These are phyloP conservation scores for Aspergillus steynii DNA, from an alignment of 495 filamentous ascomycete genomes.

Conservation along the genomic window DNA sequence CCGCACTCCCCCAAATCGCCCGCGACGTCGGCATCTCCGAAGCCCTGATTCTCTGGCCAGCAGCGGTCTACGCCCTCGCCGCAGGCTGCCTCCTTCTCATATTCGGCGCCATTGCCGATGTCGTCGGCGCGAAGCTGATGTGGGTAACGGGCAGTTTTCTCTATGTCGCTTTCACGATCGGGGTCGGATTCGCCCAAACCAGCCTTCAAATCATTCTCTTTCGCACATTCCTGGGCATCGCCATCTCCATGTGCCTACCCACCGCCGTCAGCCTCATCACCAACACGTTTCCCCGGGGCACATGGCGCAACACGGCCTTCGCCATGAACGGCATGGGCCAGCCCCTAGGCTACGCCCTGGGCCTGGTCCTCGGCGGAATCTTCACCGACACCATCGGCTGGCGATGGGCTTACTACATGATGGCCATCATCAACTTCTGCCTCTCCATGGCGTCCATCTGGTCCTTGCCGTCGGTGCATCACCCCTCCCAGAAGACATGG, in stretches of 20 bases:
- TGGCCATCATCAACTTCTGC: conserved; percentile 1
- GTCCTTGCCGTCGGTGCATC: not conserved
- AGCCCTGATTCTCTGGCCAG: too few species aligned
- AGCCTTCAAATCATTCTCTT: conserved; percentile 53
- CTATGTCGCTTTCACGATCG: conserved; percentile 44
- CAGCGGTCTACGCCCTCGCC: conserved; percentile 24
- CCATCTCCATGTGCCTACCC: conserved; percentile 51
- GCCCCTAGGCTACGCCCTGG: conserved; percentile 54
- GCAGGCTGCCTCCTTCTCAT: conserved; percentile 50
- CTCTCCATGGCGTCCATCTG: conserved; percentile 1
- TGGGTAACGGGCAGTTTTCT: conserved; percentile 49
- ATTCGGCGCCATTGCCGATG: conserved; percentile 53
- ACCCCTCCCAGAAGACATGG: not conserved
- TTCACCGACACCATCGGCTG: conserved; percentile 28
- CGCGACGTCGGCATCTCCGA: too few species aligned
- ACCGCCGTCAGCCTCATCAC: conserved; percentile 52
- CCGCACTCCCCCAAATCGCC: too few species aligned
- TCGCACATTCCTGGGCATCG: conserved; percentile 50
- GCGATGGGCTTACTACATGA: conserved; percentile 3
- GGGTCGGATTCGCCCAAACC: conserved; percentile 44
- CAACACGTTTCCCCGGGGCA: conserved; percentile 40
- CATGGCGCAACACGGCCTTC: conserved; percentile 52
- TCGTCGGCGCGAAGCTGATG: conserved; percentile 44
- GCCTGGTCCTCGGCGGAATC: conserved; percentile 55
- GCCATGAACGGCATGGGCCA: conserved; percentile 49